Evolutionary conservation across 2,329 filamentous ascomycete species (phyloP), one percentile per base, ranked within the genome.

Genomic region (Sarocladiaceae sp.): DNA sequence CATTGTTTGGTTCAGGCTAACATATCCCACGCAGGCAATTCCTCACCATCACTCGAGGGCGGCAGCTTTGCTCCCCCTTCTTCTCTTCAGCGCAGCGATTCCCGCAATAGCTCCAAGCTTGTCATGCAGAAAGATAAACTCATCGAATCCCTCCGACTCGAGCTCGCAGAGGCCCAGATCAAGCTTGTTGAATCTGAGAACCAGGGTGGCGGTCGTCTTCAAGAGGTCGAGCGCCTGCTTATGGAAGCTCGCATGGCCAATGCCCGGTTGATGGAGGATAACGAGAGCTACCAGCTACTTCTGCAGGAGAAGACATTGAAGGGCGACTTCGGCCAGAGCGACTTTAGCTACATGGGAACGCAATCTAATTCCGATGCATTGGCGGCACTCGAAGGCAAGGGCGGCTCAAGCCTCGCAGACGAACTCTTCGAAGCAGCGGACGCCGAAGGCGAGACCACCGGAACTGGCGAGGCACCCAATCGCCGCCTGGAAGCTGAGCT

Each of bases 171-270:
- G 69, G 87, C 90, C 20, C 92, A 97, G 68, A 95, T 97, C 71
- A 97, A 96, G 70, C 78, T 97, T 23, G 87, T 96, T 25, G 93
- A 97, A 69, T 85, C 94, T 52, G 92, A 97, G 71, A 96, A 97
- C 67, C 84, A 88, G 69, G 93, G 91, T 50, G 93, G 92, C 51
- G 91, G 90, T 42, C 85, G 88, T 25, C 75, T 96, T 64, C 88
- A 90, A 59, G 90, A 96, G 68, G 81, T 97, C n/a, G 92, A 97
- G 71, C 87, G 88, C 61, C 83, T 89, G 58, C 80, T 97, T 50
- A 84, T 97, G 71, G 93, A 97, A 65, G 87, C 90, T 35, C 90
- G 92, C 62, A 94, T 97, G 87, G 88, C 91, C 59, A 99, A 97
- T 65, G 94, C 94, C 53, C 84, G 92, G 42, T 76, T 99, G 57